Evolutionary conservation across 352 stramenopile genomes (phyloP).

Genomic region (Globisporangium mamillatum): DNA sequence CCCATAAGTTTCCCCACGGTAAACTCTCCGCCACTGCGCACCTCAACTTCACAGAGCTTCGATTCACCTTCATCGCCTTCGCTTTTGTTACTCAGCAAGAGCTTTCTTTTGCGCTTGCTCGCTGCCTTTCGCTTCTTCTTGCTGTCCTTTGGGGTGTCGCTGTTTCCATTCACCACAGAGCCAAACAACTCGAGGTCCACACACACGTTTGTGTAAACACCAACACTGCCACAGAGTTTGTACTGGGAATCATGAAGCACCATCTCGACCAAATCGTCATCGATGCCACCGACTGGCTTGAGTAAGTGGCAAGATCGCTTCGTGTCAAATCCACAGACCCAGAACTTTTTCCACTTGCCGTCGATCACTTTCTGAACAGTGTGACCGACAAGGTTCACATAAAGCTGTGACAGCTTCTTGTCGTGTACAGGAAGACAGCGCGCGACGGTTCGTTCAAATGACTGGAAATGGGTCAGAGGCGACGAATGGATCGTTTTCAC

Average conservation of each 20-base stretch:
- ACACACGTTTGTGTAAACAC: slow-evolving; percentile 44
- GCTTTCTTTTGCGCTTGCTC: slow-evolving; percentile 58
- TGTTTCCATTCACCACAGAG: slow-evolving; percentile 14
- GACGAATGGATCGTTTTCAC: slow-evolving; percentile 63
- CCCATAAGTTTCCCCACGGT: slow-evolving; percentile 38
- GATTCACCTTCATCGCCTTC: slow-evolving; percentile 12
- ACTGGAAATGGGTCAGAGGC: slow-evolving; percentile 80
- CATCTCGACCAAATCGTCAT: slow-evolving; percentile 53
- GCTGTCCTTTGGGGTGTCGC: slow-evolving; percentile 15
- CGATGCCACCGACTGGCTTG: slow-evolving; percentile 37
- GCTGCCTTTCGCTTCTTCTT: slow-evolving; percentile 63
- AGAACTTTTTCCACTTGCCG: slow-evolving; percentile 78
- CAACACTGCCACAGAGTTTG: slow-evolving; percentile 45
- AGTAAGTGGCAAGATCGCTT: slow-evolving; percentile 55
- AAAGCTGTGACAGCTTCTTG: slow-evolving; percentile 46
- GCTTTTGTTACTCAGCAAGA: slow-evolving; percentile 25
- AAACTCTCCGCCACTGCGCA: slow-evolving; percentile 37
- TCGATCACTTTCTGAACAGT: slow-evolving; percentile 73
- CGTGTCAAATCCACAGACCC: slow-evolving; percentile 66
- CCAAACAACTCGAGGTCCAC: slow-evolving; percentile 58
- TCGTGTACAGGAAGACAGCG: slow-evolving; percentile 58
- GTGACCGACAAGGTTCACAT: slow-evolving; percentile 68
- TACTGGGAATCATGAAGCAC: slow-evolving; percentile 80
- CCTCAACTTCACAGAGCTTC: slow-evolving; percentile 42
- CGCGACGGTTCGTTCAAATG: slow-evolving; percentile 79